Conservation (phyloP, 2,329 filamentous ascomycete genomes). For the Podosphaera xanthii region DNA sequence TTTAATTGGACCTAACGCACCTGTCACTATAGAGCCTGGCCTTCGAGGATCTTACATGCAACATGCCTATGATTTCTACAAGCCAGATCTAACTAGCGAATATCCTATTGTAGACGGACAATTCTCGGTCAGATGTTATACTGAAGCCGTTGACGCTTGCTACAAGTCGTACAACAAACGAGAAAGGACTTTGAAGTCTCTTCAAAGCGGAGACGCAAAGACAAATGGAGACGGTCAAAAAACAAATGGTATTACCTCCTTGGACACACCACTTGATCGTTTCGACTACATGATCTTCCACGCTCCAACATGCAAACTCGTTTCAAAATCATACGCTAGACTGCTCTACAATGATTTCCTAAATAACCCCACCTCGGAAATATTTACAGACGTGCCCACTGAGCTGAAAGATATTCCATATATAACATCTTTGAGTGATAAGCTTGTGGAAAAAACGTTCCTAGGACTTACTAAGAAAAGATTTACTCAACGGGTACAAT, state of each 20-base stretch:
- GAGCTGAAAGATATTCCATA: slow-evolving; percentile 63
- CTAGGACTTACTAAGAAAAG: slow-evolving; percentile 67
- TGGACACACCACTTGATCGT: slow-evolving; percentile 40
- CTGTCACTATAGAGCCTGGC: slow-evolving; percentile 54
- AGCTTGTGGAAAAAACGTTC: slow-evolving; percentile 69
- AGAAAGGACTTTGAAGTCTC: slow-evolving; percentile 34
- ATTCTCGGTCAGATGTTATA: slow-evolving; percentile 66
- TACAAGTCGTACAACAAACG: slow-evolving; percentile 63
- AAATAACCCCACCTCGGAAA: slow-evolving; percentile 38
- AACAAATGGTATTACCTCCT: slow-evolving; percentile 4
- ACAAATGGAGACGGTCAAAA: slow-evolving; percentile 31
- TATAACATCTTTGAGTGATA: slow-evolving; percentile 56
- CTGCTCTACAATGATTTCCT: slow-evolving; percentile 75
- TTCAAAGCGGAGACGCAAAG: slow-evolving; percentile 23
- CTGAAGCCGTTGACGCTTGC: slow-evolving; percentile 54
- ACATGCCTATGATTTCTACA: slow-evolving; percentile 79
- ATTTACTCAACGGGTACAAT: slow-evolving; percentile 55
- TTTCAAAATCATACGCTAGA: slow-evolving; percentile 65
- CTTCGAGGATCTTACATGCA: slow-evolving; percentile 61
- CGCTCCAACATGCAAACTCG: slow-evolving; percentile 68
- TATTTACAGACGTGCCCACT: slow-evolving; percentile 51
- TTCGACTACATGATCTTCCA: slow-evolving; percentile 75
- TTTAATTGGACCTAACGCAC: slow-evolving; percentile 57
- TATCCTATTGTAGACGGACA: slow-evolving; percentile 72
- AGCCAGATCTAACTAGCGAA: slow-evolving; percentile 70